phyloP scores from a whole-genome alignment of 2,329 filamentous ascomycete genomes.

The Shiraia sp. region DNA sequence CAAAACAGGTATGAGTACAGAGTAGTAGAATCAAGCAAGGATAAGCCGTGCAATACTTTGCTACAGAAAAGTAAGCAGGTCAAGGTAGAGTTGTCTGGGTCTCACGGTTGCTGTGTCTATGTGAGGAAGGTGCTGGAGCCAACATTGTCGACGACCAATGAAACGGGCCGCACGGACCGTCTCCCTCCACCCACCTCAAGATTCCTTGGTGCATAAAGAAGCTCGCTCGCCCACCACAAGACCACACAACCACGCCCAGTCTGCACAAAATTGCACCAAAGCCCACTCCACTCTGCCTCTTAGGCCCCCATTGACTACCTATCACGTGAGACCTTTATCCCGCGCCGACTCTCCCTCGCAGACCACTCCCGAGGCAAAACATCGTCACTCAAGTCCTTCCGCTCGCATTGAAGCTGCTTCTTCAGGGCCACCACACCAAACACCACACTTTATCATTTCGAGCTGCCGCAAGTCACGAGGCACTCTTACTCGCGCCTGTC shows the following conservation, averaged over 20 bases:
- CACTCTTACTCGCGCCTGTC: slow-evolving; percentile 13
- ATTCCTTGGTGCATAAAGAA: slow-evolving; percentile 35
- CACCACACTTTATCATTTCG: slow-evolving; percentile 3
- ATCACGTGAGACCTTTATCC: slow-evolving; percentile 6
- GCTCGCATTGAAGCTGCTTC: slow-evolving; percentile 8
- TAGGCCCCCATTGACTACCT: slow-evolving; percentile 11
- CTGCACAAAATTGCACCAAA: slow-evolving; percentile 28
- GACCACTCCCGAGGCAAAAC: slow-evolving; percentile 18
- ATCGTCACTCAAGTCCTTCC: slow-evolving; percentile 9
- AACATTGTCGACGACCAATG: slow-evolving; percentile 22
- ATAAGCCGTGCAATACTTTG: too few species aligned
- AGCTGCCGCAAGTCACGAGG: slow-evolving; percentile 19
- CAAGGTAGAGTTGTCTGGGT: neutral
- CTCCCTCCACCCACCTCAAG: slow-evolving; percentile 26
- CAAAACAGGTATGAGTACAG: too few species aligned
- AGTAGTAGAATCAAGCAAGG: too few species aligned
- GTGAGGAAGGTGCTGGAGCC: slow-evolving; percentile 19
- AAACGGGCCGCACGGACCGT: slow-evolving; percentile 18
- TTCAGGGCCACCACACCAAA: slow-evolving; percentile 13
- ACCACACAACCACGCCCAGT: slow-evolving; percentile 21
- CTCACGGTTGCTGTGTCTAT: neutral
- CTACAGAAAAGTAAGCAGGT: too few species aligned
- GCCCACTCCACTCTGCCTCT: slow-evolving; percentile 11
- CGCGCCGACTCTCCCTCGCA: slow-evolving; percentile 15
- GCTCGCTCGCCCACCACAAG: slow-evolving; percentile 29